Evolutionary conservation across 306 rosid species (phyloP), one percentile per base, ranked within the genome.

Genomic region (Canavalia ensiformis): DNA sequence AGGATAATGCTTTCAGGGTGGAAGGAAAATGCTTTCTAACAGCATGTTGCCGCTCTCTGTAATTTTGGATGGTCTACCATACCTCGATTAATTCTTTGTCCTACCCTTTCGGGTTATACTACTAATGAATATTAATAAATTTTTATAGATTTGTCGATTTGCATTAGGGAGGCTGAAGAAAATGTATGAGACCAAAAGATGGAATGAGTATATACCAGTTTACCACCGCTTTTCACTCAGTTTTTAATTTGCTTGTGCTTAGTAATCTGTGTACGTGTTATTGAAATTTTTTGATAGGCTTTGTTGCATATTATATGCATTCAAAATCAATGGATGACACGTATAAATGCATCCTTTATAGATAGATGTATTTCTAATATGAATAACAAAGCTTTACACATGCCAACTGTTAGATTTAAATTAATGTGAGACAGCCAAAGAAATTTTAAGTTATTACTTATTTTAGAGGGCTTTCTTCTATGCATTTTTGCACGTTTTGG

Each of bases 21-120:
- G 63, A 44, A 49, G 68, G 57, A 76, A 64, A 66, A 75, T 50
- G 74, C 50, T 72, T 59, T 60, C 35, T 28, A 18, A 71, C 57
- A 4, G 29, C 68, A 65, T 55, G 84, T 51, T 33, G 63, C 68
- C 69, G 82, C 74, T 74, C 59, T 72, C 63, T 75, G 78, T 79
- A 42, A 33, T 67, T 67, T 74, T 56, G 13, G 79, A 77, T 82
- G 80, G 45, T 78, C 10, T 49, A 46, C 80, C 10, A 56, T 69
- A 52, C 81, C 78, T 80, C 79, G 41, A 52, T 88, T 74, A 45
- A 52, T 88, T 74, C 66, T 83, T 86, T 78, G 18, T 49, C 67
- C 10, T 2, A 29, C 55, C 84, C 39, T 58, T 82, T 51, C 63
- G n/a, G 35, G 41, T 58, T 84, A n/a, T 44, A 74, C 41, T 72